Evolutionary conservation across 345 rosid species (phyloP), one percentile per base, ranked within the genome.

Genomic region (Raphanus sativus): DNA sequence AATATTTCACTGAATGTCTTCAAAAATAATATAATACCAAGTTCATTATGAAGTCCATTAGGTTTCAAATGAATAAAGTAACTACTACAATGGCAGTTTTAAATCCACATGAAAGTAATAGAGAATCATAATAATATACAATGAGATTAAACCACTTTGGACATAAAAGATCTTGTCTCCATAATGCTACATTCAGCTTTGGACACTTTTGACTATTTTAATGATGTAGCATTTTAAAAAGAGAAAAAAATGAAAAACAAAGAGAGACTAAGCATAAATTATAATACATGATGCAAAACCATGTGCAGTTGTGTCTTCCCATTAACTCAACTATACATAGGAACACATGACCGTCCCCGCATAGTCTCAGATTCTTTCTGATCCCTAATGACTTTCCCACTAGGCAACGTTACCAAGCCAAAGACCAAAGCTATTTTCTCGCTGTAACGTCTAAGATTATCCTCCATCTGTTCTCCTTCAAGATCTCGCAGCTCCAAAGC

Each of bases 381-480:
- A 88, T 84, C 76, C 89, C 80, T 33, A 70, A 89, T 84, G 15
- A 83, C 82, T 61, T 84, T 87, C 61, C 54, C 88, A 15, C 1
- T 25, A 0, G 86, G 69, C 56, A 82, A 70, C 17, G 75, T 84
- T 71, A 84, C 77, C 59, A 85, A 72, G 52, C 90, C 91, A 75
- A 81, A 89, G 3, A 67, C 87, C 32, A 89, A 75, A 10, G 94
- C 91, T 16, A 91, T 74, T 54, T 87, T 89, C 83, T 89, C 89
- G 0, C 92, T 91, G 79, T 87, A 90, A 76, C 81, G 82, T 74
- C 80, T 77, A 32, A 91, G 80, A n/a, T n/a, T n/a, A 66, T 86
- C 86, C 68, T 87, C 92, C 81, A 82, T 85, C 64, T 88, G 90
- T 68, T 89, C 92, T 40, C 86, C 91, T 81, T 88, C 94, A 70